Conservation (phyloP, 2,329 filamentous ascomycete species). For the Fusarium clavum region DNA sequence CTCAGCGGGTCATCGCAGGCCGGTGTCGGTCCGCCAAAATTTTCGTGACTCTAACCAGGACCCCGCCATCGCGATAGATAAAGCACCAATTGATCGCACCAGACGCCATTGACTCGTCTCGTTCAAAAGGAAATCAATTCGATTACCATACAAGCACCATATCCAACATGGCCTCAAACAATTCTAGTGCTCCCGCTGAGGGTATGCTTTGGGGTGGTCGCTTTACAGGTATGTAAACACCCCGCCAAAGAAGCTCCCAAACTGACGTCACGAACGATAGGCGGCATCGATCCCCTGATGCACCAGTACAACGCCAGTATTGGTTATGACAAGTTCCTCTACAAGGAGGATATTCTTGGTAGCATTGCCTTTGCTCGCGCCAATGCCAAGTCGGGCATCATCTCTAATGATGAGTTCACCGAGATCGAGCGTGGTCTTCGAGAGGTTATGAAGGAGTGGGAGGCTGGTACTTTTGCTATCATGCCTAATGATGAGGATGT, state of each 20-base stretch:
- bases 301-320: constrained; percentile 83
- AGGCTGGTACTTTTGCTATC: constrained; percentile 62
- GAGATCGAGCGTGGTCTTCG: constrained; percentile 79
- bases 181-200: not conserved
- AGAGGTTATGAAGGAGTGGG: constrained; percentile 67
- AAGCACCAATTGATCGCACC: not conserved
- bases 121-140: not conserved
- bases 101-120: not conserved
- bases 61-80: not conserved
- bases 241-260: not conserved
- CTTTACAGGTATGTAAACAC: not conserved
- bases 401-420: constrained; percentile 77
- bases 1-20: not conserved
- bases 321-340: constrained; percentile 78
- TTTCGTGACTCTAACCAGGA: not conserved
- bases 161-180: not conserved
- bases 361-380: constrained; percentile 85
- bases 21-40: not conserved
- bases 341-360: constrained; percentile 83
- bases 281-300: constrained; percentile 86
- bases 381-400: constrained; percentile 79
- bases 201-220: constrained; percentile 21
- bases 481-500: constrained; percentile 65
- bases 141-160: not conserved
- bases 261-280: constrained; percentile 46